These are phyloP conservation scores for Elongisporangium prolatum DNA, from an alignment of 352 stramenopile species.

Conservation along the genomic window DNA sequence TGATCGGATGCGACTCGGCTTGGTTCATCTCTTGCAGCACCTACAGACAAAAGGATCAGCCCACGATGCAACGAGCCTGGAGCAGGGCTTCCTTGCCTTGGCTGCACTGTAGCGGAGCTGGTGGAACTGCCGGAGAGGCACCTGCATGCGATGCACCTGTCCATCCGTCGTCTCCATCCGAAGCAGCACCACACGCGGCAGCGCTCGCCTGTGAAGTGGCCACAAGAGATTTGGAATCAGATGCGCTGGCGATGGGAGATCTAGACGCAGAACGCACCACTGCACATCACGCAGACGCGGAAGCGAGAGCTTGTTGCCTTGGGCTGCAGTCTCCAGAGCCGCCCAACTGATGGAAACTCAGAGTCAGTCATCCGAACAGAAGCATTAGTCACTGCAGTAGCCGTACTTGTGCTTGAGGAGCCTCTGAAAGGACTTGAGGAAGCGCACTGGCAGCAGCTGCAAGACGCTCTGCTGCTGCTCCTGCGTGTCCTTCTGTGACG, in stretches of 20 bases:
- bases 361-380: background rate
- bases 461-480: constrained; percentile 25
- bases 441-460: constrained; percentile 34
- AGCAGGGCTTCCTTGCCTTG: constrained; percentile 20
- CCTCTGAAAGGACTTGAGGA: constrained; percentile 34
- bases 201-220: constrained; percentile 6
- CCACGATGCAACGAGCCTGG: background rate
- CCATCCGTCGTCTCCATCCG: constrained; percentile 49
- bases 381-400: background rate
- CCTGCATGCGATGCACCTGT: constrained; percentile 30
- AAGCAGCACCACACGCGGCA: constrained; percentile 27
- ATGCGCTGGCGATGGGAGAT: background rate
- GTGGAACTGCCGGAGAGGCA: constrained; percentile 65
- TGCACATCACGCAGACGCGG: constrained; percentile 32
- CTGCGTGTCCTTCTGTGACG: constrained; percentile 23
- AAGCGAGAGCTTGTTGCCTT: constrained; percentile 18
- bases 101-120: constrained; percentile 69
- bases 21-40: constrained; percentile 75
- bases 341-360: constrained; percentile 18
- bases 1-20: constrained; percentile 70
- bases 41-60: constrained; percentile 6
- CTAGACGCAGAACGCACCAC: constrained; percentile 16
- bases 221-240: background rate
- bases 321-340: constrained; percentile 8
- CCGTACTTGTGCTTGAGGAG: constrained; percentile 28